Conservation (phyloP, 2,329 filamentous ascomycete species). For the Ascochyta pisi region DNA sequence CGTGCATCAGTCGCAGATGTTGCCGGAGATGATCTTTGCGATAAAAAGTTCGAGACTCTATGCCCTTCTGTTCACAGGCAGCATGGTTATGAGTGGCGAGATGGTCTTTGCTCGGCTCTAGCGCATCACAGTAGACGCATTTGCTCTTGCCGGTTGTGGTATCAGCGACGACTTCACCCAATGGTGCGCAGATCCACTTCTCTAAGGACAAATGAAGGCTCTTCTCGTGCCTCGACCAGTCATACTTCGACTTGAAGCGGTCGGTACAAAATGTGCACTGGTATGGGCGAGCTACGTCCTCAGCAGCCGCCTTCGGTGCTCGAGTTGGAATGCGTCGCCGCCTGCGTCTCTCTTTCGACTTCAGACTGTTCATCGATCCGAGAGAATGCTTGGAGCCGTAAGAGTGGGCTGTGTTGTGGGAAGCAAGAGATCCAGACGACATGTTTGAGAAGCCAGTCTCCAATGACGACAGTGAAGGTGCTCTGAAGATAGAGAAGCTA, state of each 20-base stretch:
- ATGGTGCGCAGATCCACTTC: slow-evolving; percentile 63
- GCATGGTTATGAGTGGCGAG: slow-evolving; percentile 66
- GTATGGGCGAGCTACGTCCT: slow-evolving; percentile 35
- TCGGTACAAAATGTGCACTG: slow-evolving; percentile 52
- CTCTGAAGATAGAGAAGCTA: slow-evolving; percentile 58
- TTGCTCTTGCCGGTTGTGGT: slow-evolving; percentile 63
- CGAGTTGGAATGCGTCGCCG: slow-evolving; percentile 58
- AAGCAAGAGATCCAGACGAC: slow-evolving; percentile 62
- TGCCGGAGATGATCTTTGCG: slow-evolving; percentile 69
- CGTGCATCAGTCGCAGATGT: slow-evolving; percentile 66
- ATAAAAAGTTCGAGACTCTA: slow-evolving; percentile 69
- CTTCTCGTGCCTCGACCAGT: slow-evolving; percentile 52
- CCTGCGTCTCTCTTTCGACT: slow-evolving; percentile 63
- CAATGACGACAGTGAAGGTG: slow-evolving; percentile 61
- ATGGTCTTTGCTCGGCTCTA: slow-evolving; percentile 63
- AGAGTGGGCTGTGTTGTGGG: slow-evolving; percentile 63
- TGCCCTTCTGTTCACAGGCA: slow-evolving; percentile 70
- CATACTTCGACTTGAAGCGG: slow-evolving; percentile 50
- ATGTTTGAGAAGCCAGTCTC: slow-evolving; percentile 58
- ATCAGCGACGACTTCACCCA: slow-evolving; percentile 63
- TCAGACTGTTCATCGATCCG: slow-evolving; percentile 62
- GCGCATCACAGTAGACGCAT: slow-evolving; percentile 65
- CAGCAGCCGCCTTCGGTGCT: slow-evolving; percentile 35
- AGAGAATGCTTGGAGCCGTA: slow-evolving; percentile 64
- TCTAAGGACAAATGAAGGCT: slow-evolving; percentile 49